Evolutionary conservation across 2,329 filamentous ascomycete genomes (phyloP).

Genomic region (Incumbomyces lentus): DNA sequence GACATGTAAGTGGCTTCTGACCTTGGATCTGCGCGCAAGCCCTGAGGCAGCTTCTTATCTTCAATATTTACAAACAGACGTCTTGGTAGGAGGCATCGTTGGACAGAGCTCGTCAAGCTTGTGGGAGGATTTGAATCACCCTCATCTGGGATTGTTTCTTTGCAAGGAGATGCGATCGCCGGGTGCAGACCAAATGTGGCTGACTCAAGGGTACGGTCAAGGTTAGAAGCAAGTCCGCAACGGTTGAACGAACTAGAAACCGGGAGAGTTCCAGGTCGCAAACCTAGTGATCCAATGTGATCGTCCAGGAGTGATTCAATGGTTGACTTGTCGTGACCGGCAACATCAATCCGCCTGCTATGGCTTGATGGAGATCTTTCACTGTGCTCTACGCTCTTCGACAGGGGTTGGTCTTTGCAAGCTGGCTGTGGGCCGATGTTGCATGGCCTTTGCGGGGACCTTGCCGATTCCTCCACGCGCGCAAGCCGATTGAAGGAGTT

Average conservation of each 20-base stretch:
- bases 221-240: background rate
- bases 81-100: slow-evolving; percentile 14
- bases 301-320: slow-evolving; percentile 21
- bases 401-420: background rate
- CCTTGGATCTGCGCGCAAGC: background rate
- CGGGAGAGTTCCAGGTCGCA: slow-evolving; percentile 8
- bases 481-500: background rate
- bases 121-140: slow-evolving; percentile 13
- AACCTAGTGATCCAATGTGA: slow-evolving; percentile 21
- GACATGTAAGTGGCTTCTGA: background rate
- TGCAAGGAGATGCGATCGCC: background rate
- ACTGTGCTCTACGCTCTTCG: background rate
- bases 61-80: slow-evolving; percentile 18
- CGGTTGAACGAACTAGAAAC: background rate
- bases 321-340: slow-evolving; percentile 19
- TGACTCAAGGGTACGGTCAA: background rate
- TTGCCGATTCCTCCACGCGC: background rate
- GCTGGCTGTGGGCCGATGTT: background rate
- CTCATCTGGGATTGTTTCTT: slow-evolving; percentile 11
- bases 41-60: slow-evolving; percentile 11
- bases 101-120: slow-evolving; percentile 15
- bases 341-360: slow-evolving; percentile 7
- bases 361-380: background rate
- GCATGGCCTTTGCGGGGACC: background rate
- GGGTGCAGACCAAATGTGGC: background rate